These are phyloP conservation scores for Flaveria floridana DNA, from an alignment of 140 eudicot genomes.

Conservation along the genomic window DNA sequence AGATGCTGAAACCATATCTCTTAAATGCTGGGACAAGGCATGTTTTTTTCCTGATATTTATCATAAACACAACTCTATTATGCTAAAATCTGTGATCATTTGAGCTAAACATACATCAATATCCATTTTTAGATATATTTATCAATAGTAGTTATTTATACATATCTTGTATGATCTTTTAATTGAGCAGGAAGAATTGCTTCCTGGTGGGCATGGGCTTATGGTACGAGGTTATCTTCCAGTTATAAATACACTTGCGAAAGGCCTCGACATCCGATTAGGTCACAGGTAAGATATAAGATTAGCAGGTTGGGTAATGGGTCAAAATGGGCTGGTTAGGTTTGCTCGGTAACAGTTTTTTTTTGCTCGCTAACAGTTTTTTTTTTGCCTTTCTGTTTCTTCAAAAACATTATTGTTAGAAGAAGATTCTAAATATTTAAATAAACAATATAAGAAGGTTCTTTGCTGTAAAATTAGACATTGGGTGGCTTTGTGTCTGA, in stretches of 20 bases:
- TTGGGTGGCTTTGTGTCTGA: background rate
- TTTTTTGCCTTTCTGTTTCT: background rate
- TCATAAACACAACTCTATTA: constrained; percentile 11
- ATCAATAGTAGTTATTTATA: background rate
- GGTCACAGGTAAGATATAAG: constrained; percentile 60
- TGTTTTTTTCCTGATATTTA: constrained; percentile 6
- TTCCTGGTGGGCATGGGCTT: constrained; percentile 99
- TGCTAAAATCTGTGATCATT: background rate
- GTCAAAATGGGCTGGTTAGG: background rate
- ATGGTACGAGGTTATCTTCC: constrained; percentile 98
- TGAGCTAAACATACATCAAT: background rate
- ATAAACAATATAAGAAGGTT: background rate
- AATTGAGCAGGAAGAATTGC: constrained; percentile 72
- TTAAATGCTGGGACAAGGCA: constrained; percentile 92
- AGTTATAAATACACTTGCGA: constrained; percentile 89
- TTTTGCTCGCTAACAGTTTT: too few relatives aligned
- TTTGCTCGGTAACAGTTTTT: background rate
- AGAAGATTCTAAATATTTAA: background rate
- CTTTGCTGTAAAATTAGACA: background rate
- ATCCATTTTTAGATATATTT: background rate
- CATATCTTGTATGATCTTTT: constrained; percentile 15
- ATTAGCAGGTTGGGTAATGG: background rate
- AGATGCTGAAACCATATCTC: constrained; percentile 94
- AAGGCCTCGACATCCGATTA: constrained; percentile 92
- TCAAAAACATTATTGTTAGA: background rate